These are phyloP conservation scores for Dryas octopetala DNA, from an alignment of 306 rosid species.

Conservation along the genomic window DNA sequence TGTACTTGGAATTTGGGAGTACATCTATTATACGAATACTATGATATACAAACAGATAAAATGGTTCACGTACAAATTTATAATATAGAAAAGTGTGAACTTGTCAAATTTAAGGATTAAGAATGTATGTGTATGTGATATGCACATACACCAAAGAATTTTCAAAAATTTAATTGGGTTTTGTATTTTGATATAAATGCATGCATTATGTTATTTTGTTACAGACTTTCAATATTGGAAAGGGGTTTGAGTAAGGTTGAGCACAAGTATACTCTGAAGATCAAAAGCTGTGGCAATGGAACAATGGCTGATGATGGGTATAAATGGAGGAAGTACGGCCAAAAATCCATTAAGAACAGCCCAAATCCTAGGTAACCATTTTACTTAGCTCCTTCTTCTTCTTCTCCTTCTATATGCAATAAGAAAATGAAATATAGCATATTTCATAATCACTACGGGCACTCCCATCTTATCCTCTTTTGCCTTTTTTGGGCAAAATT, in stretches of 20 bases:
- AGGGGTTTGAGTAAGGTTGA: constrained; percentile 67
- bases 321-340: constrained; percentile 94
- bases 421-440: too few relatives aligned
- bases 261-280: constrained; percentile 75
- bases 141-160: too few relatives aligned
- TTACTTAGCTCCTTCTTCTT: constrained; percentile 1
- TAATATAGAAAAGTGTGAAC: too few relatives aligned
- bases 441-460: too few relatives aligned
- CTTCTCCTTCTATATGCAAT: not conserved
- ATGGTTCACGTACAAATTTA: too few relatives aligned
- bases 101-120: too few relatives aligned
- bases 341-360: constrained; percentile 85
- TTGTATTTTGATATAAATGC: not conserved
- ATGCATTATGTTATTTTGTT: not conserved
- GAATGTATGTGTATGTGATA: too few relatives aligned
- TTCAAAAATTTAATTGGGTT: not conserved
- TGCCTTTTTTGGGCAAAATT: too few relatives aligned
- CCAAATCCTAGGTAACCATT: constrained; percentile 79
- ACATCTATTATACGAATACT: too few relatives aligned
- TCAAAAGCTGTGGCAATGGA: constrained; percentile 76
- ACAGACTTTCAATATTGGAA: constrained; percentile 64
- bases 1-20: not conserved
- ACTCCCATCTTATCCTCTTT: too few relatives aligned
- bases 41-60: too few relatives aligned
- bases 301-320: constrained; percentile 82